A percentile compares a stretch with the other conserved stretches of the same genome.
Conservation (phyloP, 192 early-diverging fungal genomes). For the Podila epicladia region DNA sequence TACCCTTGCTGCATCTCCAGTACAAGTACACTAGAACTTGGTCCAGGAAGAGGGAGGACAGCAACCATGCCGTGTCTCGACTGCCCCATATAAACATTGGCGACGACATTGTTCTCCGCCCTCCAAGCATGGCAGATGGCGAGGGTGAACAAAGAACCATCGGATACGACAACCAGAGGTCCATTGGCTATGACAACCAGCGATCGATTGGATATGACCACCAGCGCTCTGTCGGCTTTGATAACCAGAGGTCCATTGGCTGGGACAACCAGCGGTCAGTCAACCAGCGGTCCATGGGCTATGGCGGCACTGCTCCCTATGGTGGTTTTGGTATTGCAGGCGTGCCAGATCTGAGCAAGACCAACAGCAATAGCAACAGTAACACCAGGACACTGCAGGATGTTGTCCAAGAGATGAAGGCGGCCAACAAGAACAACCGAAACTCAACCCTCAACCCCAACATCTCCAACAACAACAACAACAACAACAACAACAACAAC, state of each 20-base stretch:
- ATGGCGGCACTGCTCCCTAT: constrained; percentile 29
- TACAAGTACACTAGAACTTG: constrained; percentile 50
- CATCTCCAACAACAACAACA: neutral
- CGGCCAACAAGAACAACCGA: constrained; percentile 24
- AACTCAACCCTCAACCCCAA: constrained; percentile 2
- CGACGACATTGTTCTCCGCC: constrained; percentile 47
- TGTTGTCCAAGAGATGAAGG: constrained; percentile 49
- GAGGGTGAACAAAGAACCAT: constrained; percentile 21
- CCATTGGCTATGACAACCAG: constrained; percentile 41
- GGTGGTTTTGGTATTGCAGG: constrained; percentile 45
- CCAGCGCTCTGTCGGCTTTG: constrained; percentile 30
- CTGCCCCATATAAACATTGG: constrained; percentile 51
- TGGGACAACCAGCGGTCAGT: constrained; percentile 40
- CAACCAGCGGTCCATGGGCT: constrained; percentile 41
- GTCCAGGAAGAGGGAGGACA: constrained; percentile 47
- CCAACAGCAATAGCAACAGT: constrained; percentile 1
- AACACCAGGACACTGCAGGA: constrained; percentile 49
- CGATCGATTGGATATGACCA: constrained; percentile 37
- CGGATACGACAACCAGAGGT: constrained; percentile 27
- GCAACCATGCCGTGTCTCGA: constrained; percentile 40
- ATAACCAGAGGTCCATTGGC: constrained; percentile 38
- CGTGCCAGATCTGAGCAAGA: constrained; percentile 34
- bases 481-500: constrained; percentile 7
- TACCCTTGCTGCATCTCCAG: constrained; percentile 75
- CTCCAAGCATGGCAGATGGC: constrained; percentile 24